These are phyloP conservation scores for Kuraishia borneana DNA, from an alignment of 805 yeast species.

Conservation along the genomic window DNA sequence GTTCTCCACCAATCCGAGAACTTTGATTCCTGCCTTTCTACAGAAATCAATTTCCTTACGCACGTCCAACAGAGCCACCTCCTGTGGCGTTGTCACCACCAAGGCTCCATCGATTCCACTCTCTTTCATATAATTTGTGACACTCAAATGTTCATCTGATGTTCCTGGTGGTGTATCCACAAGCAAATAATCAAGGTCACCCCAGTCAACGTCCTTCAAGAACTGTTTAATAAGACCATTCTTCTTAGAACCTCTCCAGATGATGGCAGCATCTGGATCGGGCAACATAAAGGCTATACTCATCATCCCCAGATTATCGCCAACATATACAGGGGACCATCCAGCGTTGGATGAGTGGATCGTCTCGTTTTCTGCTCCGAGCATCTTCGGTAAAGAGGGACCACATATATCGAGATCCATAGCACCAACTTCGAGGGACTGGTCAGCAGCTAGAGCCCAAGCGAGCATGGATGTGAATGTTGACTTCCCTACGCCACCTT, in stretches of 20 bases:
- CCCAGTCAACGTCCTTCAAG: slow-evolving; percentile 94
- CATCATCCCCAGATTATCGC: slow-evolving; percentile 92
- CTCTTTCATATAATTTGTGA: slow-evolving; percentile 78
- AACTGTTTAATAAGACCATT: slow-evolving; percentile 89
- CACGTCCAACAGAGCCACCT: slow-evolving; percentile 89
- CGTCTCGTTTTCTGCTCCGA: slow-evolving; percentile 81
- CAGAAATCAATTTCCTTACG: slow-evolving; percentile 95
- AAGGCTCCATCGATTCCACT: slow-evolving; percentile 93
- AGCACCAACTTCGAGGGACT: slow-evolving; percentile 80
- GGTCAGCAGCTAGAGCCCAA: slow-evolving; percentile 88
- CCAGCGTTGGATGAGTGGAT: slow-evolving; percentile 87
- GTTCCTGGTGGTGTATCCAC: slow-evolving; percentile 99
- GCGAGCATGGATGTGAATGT: slow-evolving; percentile 94
- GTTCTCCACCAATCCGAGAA: slow-evolving; percentile 89
- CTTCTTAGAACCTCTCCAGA: slow-evolving; percentile 97
- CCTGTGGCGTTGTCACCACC: slow-evolving; percentile 95
- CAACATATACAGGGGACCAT: slow-evolving; percentile 94
- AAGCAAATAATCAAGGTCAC: slow-evolving; percentile 70
- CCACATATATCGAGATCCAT: slow-evolving; percentile 98
- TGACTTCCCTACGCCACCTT: slow-evolving; percentile 96
- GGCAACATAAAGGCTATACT: slow-evolving; percentile 94
- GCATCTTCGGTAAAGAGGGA: slow-evolving; percentile 89
- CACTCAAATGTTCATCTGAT: slow-evolving; percentile 90
- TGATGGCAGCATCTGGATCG: slow-evolving; percentile 83
- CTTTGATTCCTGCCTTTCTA: slow-evolving; percentile 74